Evolutionary conservation across 1,284 basidiomycete genomes (phyloP), one percentile per base, ranked within the genome.

Genomic region (Leucoagaricus sp.): DNA sequence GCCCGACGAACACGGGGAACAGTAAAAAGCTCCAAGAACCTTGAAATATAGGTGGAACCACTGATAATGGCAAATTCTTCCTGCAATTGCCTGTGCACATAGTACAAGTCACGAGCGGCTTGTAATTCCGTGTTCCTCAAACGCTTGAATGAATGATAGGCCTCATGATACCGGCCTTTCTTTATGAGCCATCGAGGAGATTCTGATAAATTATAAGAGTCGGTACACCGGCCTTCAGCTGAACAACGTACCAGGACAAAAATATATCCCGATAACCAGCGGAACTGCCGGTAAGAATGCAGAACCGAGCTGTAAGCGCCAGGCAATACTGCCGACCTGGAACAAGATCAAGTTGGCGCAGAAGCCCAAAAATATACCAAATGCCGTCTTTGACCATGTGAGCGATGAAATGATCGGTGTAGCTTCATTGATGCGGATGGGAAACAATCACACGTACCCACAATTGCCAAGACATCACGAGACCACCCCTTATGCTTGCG

Each of bases 141-240:
- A 15, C 83, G 76, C 57, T 71, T 68, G 60, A 90, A 79, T 0
- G 85, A 83, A 7, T 71, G 62, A 70, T 75, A 87, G 0, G 89
- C 89, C 2, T 84, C 70, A 1, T 65, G 64, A 67, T 87, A 84
- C 4, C 81, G 75, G 31, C 75, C 76, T 64, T 88, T 86, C 64
- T 82, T 83, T 80, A 91, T 84, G 49, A 83, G 77, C 88, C 88
- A 91, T 52, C 86, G 77, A 2, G 86, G 87, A 0, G 82, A 84
- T 68, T 84, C 81, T 41, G 19, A n/a, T 19, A 21, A 6, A 21
- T 21, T 3, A 21, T 41, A 41, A 21, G 8, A 19, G 3, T 19
- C 19, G 5, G 23, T 41, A n/a, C 23, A 12, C 40, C 12, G 40
- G 4, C 7, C 12, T 41, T 41, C 19, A 12, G 23, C 23, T n/a